phyloP scores from a whole-genome alignment of 2,329 filamentous ascomycete species.

The Neoarthrinium moseri region DNA sequence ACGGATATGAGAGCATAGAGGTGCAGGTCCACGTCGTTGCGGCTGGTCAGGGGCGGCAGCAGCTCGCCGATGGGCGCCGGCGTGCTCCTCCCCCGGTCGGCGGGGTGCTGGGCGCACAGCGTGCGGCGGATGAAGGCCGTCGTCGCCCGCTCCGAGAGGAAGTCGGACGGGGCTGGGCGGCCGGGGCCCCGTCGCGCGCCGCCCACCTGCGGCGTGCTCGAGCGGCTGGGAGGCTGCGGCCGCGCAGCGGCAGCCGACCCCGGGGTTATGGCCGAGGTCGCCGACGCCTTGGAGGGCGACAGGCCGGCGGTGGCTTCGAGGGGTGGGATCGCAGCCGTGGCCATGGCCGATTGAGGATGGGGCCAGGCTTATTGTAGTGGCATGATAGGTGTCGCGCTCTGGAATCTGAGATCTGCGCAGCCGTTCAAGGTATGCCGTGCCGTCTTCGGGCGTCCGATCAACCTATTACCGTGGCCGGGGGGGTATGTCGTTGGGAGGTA shows the following conservation, averaged over 20 bases:
- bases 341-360: slow-evolving; percentile 21
- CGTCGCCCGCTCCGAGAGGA: slow-evolving; percentile 76
- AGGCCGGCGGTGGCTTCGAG: slow-evolving; percentile 16
- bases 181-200: slow-evolving; percentile 24
- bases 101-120: slow-evolving; percentile 71
- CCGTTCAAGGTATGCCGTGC: too few relatives aligned
- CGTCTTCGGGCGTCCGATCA: too few relatives aligned
- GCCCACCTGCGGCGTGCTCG: slow-evolving; percentile 27
- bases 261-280: slow-evolving; percentile 24
- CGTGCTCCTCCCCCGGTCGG: slow-evolving; percentile 53
- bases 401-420: too few relatives aligned
- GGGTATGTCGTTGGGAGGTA: too few relatives aligned
- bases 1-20: slow-evolving; percentile 91
- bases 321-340: slow-evolving; percentile 20
- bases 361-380: neutral
- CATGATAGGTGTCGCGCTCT: neutral
- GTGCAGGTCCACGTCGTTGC: slow-evolving; percentile 89
- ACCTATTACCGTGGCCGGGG: too few relatives aligned
- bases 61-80: slow-evolving; percentile 73
- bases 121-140: slow-evolving; percentile 77
- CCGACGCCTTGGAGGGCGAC: slow-evolving; percentile 20
- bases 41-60: slow-evolving; percentile 87
- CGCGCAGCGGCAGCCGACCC: slow-evolving; percentile 15
- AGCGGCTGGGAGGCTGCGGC: slow-evolving; percentile 18
- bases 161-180: slow-evolving; percentile 40